Evolutionary conservation across 2,329 filamentous ascomycete species (phyloP), one percentile per base, ranked within the genome.

Genomic region (Pseudocercospora crystallina): DNA sequence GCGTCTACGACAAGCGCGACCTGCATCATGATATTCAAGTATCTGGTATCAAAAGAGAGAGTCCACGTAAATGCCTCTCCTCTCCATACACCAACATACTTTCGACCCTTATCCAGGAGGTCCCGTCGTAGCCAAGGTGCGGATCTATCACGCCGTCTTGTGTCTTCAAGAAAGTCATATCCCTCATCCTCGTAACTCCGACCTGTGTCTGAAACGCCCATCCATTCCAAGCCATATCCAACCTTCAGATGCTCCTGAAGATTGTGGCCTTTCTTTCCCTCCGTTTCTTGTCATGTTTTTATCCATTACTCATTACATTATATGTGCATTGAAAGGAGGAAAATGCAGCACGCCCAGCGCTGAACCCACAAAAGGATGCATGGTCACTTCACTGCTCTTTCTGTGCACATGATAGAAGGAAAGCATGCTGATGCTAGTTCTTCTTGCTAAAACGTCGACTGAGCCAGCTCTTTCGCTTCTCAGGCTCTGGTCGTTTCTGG

Each of bases 381-480:
- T 26, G 20, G 20, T 26, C 20, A 26, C 20, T 26, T 26, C 20
- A 26, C 20, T 26, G 20, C 20, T 26, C 20, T 11, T 39, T 39
- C 36, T 39, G 36, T 10, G 13, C 3, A 35, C 11, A 40, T 31
- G 9, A 13, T 47, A 26, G 20, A 26, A 26, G 20, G 20, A 26
- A 26, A 26, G 20, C 20, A 4, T 26, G 20, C 20, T 37, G 47
- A 36, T 35, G 38, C 47, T 35, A 43, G 13, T 70, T 74, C 41
- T 73, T 75, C 71, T 79, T 90, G 77, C 87, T 94, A 70, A 96
- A 94, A 48, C 85, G 80, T 62, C 84, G 83, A 66, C 87, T 83
- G 64, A 97, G 85, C 90, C 91, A 96, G 68, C 90, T 94, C 79
- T 90, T 91, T 58, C 88, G 80, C 78, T 95, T 96, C 54, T 90